Evolutionary conservation across 495 filamentous ascomycete genomes (phyloP), one percentile per base, ranked within the genome.

Genomic region (Neurospora tetrasperma): DNA sequence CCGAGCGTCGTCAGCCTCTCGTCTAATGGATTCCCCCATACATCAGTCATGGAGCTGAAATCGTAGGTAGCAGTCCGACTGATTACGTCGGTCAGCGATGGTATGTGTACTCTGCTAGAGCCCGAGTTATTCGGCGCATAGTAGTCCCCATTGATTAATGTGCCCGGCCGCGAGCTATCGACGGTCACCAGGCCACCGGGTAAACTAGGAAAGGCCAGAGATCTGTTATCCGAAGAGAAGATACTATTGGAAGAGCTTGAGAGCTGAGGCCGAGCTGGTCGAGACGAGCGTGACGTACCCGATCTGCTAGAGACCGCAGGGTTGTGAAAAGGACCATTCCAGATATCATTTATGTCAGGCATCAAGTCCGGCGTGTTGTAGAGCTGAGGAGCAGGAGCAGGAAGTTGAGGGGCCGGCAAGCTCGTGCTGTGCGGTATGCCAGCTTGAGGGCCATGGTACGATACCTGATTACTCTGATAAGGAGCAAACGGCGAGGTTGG

Each of bases 1-100:
- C 27, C 54, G 27, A 66, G 27, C 54, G 54, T 14, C 27, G 3
- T 27, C 4, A 66, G 27, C 54, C 74, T 42, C 4, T 71, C 40
- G 41, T 73, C 42, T 5, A 83, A 39, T 3, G 76, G 70, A 42
- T 78, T 76, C 16, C 79, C 79, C 16, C 78, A 20, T 6, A 27
- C 73, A 69, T 84, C 80, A 5, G 73, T 27, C 68, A 82, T 70
- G n/a, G 44, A 72, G 18, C 71, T 48, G 62, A 70, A 80, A 54
- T 81, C 75, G 35, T 72, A 78, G 66, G 62, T 38, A 66, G 54
- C 27, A 35, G 54, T 35, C 54, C 54, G 54, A 18, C 54, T 66
- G 54, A 66, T 66, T 4, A 66, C 54, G 54, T 66, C 54, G 54
- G 23, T 66, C 54, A 66, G 20, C 31, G 23, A 62, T 31, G 48